These are phyloP conservation scores for Scortechinia acanthostroma DNA, from an alignment of 2,329 filamentous ascomycete species.

Conservation along the genomic window DNA sequence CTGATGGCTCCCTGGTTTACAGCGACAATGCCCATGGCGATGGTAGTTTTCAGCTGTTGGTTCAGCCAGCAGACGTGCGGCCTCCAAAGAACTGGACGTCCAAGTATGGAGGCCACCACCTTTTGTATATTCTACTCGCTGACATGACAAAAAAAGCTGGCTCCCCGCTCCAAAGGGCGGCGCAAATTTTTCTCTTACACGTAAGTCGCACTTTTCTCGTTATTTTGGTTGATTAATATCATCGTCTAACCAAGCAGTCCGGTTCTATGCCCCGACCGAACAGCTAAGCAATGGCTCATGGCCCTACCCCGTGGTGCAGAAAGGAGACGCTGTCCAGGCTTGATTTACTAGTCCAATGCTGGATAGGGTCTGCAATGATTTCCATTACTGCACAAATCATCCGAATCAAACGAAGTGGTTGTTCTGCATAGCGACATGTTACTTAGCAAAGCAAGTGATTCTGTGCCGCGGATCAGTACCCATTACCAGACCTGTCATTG, in stretches of 20 bases:
- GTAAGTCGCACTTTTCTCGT: neutral
- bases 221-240: too few species aligned
- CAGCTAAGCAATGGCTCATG: neutral
- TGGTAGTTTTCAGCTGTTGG: constrained; percentile 1
- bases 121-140: neutral
- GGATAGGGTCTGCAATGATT: neutral
- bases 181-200: neutral
- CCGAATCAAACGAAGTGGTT: too few species aligned
- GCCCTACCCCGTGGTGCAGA: neutral
- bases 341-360: too few species aligned
- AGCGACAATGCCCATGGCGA: neutral
- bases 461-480: too few species aligned
- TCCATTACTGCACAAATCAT: too few species aligned
- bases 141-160: neutral
- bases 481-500: too few species aligned
- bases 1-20: neutral
- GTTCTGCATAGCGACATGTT: too few species aligned
- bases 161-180: neutral
- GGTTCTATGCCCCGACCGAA: neutral
- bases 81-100: neutral
- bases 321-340: neutral
- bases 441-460: too few species aligned
- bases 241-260: too few species aligned
- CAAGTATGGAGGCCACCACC: neutral
- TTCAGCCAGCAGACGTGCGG: neutral